phyloP scores from a whole-genome alignment of 352 stramenopile genomes.

The Globisporangium heterothallicum region DNA sequence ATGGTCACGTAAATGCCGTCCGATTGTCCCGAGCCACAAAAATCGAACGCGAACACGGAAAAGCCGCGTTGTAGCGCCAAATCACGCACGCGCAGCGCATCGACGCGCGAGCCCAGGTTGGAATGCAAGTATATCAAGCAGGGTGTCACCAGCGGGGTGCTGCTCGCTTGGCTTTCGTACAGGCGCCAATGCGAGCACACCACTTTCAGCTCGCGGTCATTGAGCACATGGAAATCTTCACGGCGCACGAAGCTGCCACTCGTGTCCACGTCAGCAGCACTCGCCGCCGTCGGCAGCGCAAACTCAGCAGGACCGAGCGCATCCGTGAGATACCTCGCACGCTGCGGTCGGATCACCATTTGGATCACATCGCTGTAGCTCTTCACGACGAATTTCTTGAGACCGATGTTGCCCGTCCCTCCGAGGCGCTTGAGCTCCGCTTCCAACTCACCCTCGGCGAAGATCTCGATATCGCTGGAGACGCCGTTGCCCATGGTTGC shows the following conservation, averaged over 20 bases:
- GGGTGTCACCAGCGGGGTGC: constrained; percentile 19
- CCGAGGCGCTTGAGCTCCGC: constrained; percentile 58
- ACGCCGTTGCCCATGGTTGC: constrained; percentile 66
- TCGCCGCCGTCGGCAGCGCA: constrained; percentile 18
- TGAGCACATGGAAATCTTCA: constrained; percentile 56
- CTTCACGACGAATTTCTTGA: constrained; percentile 70
- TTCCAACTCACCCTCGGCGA: constrained; percentile 74
- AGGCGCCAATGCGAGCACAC: constrained; percentile 76
- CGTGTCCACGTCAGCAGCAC: constrained; percentile 9
- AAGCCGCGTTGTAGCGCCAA: constrained; percentile 59
- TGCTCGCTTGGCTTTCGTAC: constrained; percentile 21
- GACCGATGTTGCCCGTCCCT: constrained; percentile 56
- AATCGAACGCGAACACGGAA: constrained; percentile 81
- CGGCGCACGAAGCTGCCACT: constrained; percentile 21
- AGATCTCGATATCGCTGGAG: constrained; percentile 77
- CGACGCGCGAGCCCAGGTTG: constrained; percentile 73
- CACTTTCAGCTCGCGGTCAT: constrained; percentile 65
- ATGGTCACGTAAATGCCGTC: constrained; percentile 85
- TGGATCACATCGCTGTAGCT: constrained; percentile 75
- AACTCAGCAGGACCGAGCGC: constrained; percentile 52
- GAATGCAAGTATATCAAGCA: constrained; percentile 81
- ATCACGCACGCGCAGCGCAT: constrained; percentile 63
- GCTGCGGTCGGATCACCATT: constrained; percentile 66
- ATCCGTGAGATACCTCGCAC: constrained; percentile 41
- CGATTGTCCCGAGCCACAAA: constrained; percentile 64